These are phyloP conservation scores for Rhazya stricta DNA, from an alignment of 257 asterid genomes.

Conservation along the genomic window DNA sequence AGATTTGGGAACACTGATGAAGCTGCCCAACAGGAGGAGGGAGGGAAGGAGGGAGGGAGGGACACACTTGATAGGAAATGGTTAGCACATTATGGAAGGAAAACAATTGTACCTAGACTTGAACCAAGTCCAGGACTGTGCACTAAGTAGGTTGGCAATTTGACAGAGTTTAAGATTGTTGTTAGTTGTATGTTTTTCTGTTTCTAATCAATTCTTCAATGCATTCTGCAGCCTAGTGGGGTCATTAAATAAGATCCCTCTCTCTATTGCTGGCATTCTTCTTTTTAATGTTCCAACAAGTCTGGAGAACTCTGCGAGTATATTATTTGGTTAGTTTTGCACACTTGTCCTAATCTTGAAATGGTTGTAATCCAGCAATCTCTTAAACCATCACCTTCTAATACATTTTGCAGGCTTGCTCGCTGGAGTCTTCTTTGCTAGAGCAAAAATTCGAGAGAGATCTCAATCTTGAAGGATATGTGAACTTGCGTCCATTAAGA, in stretches of 20 bases:
- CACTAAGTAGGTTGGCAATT: neutral
- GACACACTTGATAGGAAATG: too few species aligned
- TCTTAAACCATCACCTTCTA: neutral
- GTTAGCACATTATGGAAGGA: too few species aligned
- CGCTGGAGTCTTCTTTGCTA: conserved; percentile 87
- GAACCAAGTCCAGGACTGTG: too few species aligned
- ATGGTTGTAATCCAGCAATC: neutral
- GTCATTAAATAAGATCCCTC: conserved; percentile 88
- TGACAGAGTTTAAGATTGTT: neutral
- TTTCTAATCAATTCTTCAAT: conserved; percentile 6
- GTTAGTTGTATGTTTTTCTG: neutral
- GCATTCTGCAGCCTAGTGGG: conserved; percentile 75
- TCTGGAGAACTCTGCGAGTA: conserved; percentile 76
- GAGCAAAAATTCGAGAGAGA: conserved; percentile 71
- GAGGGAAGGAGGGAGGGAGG: too few species aligned
- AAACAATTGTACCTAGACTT: too few species aligned
- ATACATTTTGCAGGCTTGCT: conserved; percentile 48
- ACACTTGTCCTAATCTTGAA: neutral
- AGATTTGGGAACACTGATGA: neutral
- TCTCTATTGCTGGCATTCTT: conserved; percentile 84
- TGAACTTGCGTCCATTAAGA: neutral
- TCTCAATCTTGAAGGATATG: conserved; percentile 24
- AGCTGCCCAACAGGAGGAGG: neutral
- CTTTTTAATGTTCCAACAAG: conserved; percentile 81
- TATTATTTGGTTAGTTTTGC: conserved; percentile 60